Conservation (phyloP, 169 alveolate species). For the Eimeria acervulina region DNA sequence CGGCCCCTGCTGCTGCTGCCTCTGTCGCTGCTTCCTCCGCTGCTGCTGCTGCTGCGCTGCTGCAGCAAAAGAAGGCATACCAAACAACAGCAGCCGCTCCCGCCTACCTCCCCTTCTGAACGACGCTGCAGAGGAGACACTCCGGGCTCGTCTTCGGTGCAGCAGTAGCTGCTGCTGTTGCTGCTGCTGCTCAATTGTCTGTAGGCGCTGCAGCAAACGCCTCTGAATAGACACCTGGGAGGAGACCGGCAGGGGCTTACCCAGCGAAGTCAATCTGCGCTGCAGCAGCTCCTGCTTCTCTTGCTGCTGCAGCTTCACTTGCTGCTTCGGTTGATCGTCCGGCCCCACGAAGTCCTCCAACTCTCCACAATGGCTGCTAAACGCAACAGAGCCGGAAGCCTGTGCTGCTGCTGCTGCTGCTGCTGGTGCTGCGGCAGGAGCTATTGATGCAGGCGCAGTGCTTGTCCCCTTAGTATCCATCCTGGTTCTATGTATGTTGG, state of each 20-base stretch:
- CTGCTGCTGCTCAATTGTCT: neutral
- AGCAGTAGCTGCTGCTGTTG: slow-evolving; percentile 46
- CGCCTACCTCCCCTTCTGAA: neutral
- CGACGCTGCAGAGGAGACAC: neutral
- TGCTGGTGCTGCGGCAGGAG: neutral
- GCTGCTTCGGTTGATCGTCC: too few relatives aligned
- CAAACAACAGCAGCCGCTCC: neutral
- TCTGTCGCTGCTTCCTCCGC: neutral
- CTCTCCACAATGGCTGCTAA: too few relatives aligned
- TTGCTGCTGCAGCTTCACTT: neutral
- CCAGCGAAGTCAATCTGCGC: neutral
- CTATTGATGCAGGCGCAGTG: neutral
- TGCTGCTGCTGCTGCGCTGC: neutral
- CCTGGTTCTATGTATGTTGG: neutral
- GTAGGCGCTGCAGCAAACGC: slow-evolving; percentile 15
- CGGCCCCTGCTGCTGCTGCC: neutral
- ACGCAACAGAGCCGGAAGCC: neutral
- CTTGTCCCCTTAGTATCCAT: too few relatives aligned
- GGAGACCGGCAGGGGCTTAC: neutral
- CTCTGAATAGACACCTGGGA: neutral
- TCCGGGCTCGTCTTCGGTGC: neutral
- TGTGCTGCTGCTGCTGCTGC: neutral
- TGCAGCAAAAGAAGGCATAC: neutral
- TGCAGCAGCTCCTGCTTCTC: neutral
- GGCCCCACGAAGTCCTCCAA: too few relatives aligned